Conservation (phyloP, 2,329 filamentous ascomycete genomes). For the Penicillium sp. region DNA sequence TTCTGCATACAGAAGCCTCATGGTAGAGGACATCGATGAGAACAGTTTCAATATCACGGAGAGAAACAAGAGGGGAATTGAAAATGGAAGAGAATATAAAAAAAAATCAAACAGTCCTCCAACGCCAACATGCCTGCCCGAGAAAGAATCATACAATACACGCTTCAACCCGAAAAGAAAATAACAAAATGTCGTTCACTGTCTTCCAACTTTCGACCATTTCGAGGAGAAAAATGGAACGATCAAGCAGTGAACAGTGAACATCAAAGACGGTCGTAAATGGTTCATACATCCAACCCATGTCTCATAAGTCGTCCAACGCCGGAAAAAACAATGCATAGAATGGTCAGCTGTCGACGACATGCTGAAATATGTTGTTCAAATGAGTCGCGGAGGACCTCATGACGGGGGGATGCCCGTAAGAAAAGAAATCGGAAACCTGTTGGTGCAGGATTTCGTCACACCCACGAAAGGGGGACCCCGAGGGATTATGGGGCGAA, state of each 20-base stretch:
- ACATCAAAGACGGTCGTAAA: slow-evolving; percentile 27
- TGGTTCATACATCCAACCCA: slow-evolving; percentile 36
- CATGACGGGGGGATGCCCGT: background rate
- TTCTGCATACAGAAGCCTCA: background rate
- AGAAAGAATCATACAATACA: slow-evolving; percentile 20
- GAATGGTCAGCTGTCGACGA: slow-evolving; percentile 16
- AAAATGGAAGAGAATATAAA: background rate
- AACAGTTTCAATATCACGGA: background rate
- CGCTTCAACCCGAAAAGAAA: slow-evolving; percentile 18
- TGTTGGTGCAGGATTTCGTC: background rate
- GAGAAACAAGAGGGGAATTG: slow-evolving; percentile 26
- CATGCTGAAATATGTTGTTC: slow-evolving; percentile 8
- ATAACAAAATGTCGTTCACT: slow-evolving; percentile 18
- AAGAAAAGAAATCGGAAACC: slow-evolving; percentile 1
- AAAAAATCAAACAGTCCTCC: slow-evolving; percentile 11
- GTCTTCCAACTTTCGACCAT: slow-evolving; percentile 15
- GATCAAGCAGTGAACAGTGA: slow-evolving; percentile 15
- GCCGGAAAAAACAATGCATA: slow-evolving; percentile 32
- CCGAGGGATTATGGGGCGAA: background rate
- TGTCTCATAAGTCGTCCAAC: slow-evolving; percentile 34
- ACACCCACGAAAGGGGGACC: background rate
- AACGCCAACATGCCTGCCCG: slow-evolving; percentile 18
- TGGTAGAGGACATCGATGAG: slow-evolving; percentile 2
- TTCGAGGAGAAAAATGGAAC: slow-evolving; percentile 18
- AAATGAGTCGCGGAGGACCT: slow-evolving; percentile 6